Base-by-base conservation (phyloP, 768 basidiomycete genomes). In the Mrakia gelida region DNA sequence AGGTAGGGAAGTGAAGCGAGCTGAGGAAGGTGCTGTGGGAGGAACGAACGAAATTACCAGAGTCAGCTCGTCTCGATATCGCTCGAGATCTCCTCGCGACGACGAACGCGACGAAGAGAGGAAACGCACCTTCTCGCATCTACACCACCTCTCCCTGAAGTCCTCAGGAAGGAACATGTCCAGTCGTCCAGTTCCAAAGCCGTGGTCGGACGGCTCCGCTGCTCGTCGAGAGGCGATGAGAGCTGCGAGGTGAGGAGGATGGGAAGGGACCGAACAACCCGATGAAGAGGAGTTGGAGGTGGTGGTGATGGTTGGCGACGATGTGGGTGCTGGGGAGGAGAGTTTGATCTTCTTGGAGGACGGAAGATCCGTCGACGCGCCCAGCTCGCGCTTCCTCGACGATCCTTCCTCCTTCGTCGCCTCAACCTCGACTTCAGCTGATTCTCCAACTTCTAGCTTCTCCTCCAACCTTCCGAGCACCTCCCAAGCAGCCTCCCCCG, bases 111-210 rank as follows among this genome's bases (percentile, higher is more conserved):
- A 73, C 15, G 21, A 30, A 18, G 3, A 28, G 30, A 6, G 70
- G n/a, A 9, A 10, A 18, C 79, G 3, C 30, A 82, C 82, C 74
- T 80, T 38, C 28, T 65, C 18, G 61, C 82, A 83, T 0, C 81
- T 61, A 65, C 82, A 83, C 77, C 79, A 80, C 5, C 75, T 49
- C 21, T 70, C 49, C 59, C 78, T 79, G 71, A 75, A 83, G 6
- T 78, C 80, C 6, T 83, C 81, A 23, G 73, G 73, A 0, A 83
- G 73, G 38, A 75, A 83, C 0, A 81, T 63, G 59, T 83, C 80
- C 32, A 63, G 3, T 11, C 73, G 30, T 15, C 49, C 74, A 0
- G 0, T 59, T 38, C 65, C 52, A 21, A 49, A 72, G 73, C 63
- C 49, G 54, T 80, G 18, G 28, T 28, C 63, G 34, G 73, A 67